Evolutionary conservation across 805 yeast genomes (phyloP).

Genomic region (Kuraishia ogatae): DNA sequence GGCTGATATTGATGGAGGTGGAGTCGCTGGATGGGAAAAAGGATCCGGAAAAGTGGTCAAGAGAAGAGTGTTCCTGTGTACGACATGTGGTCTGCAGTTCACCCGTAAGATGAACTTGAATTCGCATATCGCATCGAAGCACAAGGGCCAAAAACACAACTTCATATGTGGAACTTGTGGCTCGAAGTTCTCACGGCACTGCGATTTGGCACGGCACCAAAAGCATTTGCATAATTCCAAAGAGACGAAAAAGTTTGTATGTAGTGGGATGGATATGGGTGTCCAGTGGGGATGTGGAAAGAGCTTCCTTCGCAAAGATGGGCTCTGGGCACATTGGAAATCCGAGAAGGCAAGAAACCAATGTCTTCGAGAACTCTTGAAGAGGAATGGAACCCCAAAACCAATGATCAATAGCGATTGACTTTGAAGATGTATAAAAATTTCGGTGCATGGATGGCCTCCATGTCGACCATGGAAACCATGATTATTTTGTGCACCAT

Average conservation of each 20-base stretch:
- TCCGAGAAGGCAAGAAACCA: conserved; percentile 23
- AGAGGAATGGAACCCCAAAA: neutral
- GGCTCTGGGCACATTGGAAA: conserved; percentile 27
- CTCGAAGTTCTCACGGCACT: conserved; percentile 23
- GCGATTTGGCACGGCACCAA: conserved; percentile 25
- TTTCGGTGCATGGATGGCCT: too few species aligned
- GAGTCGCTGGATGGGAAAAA: too few species aligned
- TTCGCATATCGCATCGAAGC: conserved; percentile 24
- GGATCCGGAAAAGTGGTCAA: neutral
- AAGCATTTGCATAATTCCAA: conserved; percentile 19
- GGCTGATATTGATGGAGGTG: too few species aligned
- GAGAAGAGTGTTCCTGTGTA: neutral
- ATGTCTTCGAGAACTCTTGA: conserved; percentile 12
- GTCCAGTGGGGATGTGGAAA: conserved; percentile 26
- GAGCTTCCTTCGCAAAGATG: conserved; percentile 25
- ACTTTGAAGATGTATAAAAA: too few species aligned
- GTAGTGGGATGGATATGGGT: conserved; percentile 21
- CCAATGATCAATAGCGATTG: neutral
- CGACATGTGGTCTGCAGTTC: conserved; percentile 19
- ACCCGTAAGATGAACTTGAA: conserved; percentile 24
- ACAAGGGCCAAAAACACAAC: conserved; percentile 22
- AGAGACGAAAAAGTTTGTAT: conserved; percentile 12
- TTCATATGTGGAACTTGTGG: conserved; percentile 20
- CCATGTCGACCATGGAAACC: too few species aligned
- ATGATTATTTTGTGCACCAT: too few species aligned